Evolutionary conservation across 192 early-diverging fungal species (phyloP), one percentile per base, ranked within the genome.

Genomic region (Umbelopsis vinacea): DNA sequence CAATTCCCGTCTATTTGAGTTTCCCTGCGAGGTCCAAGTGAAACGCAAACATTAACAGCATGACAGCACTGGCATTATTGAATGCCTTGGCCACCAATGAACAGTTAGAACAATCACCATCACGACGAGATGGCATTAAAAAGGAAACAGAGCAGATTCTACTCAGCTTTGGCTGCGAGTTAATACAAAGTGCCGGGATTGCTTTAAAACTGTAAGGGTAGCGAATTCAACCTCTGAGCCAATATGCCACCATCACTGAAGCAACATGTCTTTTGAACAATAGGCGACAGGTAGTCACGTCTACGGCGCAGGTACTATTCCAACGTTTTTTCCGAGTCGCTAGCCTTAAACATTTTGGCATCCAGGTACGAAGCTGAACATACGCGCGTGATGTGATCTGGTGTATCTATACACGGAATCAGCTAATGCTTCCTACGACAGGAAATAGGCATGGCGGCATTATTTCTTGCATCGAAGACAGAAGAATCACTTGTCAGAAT

Each of bases 291-390:
- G 90, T 92, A 12, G 91, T 94, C 1, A 93, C 96, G 86, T 96
- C 96, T n/a, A 97, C 95, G 46, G 95, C 96, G 3, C 96, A 98
- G 77, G 91, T 96, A 1, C 82, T 99, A 46, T 90, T 98, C 37
- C 94, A 97, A 60, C 91, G 97, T 0, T 98, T 98, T 89, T 99
- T 91, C 79, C 94, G 87, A 66, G 71, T 92, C 46, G 89, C 93
- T 0, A 88, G 93, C 1, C 75, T 96, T n/a, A 87, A 84, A 52
- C 76, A 91, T 40, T 92, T 92, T 77, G 79, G 88, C 7, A 74
- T 96, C 67, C 63, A 85, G 74, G 91, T 93, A 81, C 40, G 78
- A 1, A 43, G 5, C 1, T 43, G 8, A 43, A 43, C 67, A 46
- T n/a, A n/a, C n/a, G n/a, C 12, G 17, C 69, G 46, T 46, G 4